Base-by-base conservation (phyloP, 495 filamentous ascomycete genomes). In the Thozetella sp. region DNA sequence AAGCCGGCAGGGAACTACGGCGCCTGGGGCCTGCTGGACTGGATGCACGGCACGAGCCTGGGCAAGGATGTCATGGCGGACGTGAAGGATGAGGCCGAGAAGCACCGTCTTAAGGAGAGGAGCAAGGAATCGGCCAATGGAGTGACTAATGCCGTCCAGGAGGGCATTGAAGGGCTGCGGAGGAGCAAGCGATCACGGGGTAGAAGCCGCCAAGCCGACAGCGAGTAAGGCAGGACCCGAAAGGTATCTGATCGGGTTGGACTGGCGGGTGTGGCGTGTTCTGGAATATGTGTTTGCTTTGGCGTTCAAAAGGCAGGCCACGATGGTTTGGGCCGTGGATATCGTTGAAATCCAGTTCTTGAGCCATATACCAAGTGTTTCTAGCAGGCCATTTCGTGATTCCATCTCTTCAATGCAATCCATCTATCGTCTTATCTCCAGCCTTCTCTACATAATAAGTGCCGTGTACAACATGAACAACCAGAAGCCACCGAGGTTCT, bases 21-120 rank as follows among this genome's bases (percentile, higher is more conserved):
- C 0, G 81, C 86, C 11, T 90, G 88, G 83, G 93, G 93, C 1
- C 61, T 96, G 9, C 34, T 94, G 62, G 93, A 97, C 71, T 92
- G 89, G 85, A 51, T 86, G 0, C 77, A 81, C 65, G 90, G 90
- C n/a, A 93, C 93, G 2, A 85, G 78, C 12, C 66, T 88, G 17
- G 81, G 78, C 3, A 81, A 83, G 65, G 77, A 85, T 10, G 76
- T 86, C 22, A 76, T 88, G 24, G 79, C 85, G 60, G 74, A 86
- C 34, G 75, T 77, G 25, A 71, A 73, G 25, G 75, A 78, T 1
- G 86, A 90, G 72, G 84, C 81, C 13, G 80, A 82, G 51, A 85
- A 87, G 71, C 84, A 86, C 65, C 67, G 80, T 34, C 67, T 87
- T n/a, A 74, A 78, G 64, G 78, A 82, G 56, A 67, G 79, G 57